Evolutionary conservation across 1,284 basidiomycete species (phyloP).

Genomic region (Leccinum insolens): DNA sequence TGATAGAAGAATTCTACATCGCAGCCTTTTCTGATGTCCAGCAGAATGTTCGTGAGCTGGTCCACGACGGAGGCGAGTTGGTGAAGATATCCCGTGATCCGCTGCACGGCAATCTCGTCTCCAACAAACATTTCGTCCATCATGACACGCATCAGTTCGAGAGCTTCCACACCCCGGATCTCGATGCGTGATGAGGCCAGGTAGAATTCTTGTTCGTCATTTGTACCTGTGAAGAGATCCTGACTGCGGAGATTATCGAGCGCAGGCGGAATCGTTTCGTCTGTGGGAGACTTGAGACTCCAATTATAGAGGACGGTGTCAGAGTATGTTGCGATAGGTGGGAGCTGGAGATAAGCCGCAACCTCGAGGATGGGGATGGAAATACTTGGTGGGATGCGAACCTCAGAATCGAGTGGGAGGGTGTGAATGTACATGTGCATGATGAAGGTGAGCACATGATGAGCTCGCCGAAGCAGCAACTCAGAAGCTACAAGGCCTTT

Average conservation of each 20-base stretch:
- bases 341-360: conserved; percentile 77
- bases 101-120: conserved; percentile 74
- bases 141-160: conserved; percentile 84
- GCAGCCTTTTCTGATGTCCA: conserved; percentile 72
- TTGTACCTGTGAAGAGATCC: conserved; percentile 79
- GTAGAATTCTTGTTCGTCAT: conserved; percentile 91
- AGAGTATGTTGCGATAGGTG: conserved; percentile 91
- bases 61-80: conserved; percentile 71
- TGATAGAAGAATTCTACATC: conserved; percentile 85
- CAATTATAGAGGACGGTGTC: conserved; percentile 96
- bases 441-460: conserved; percentile 84
- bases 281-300: conserved; percentile 44
- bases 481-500: conserved; percentile 56
- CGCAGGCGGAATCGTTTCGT: conserved; percentile 29
- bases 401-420: conserved; percentile 52
- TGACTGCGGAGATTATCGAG: conserved; percentile 63
- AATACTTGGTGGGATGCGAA: conserved; percentile 72
- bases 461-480: conserved; percentile 76
- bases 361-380: conserved; percentile 82
- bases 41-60: conserved; percentile 61
- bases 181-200: conserved; percentile 90
- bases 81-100: conserved; percentile 76
- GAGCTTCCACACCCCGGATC: conserved; percentile 83
- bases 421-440: conserved; percentile 91
- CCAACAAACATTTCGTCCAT: conserved; percentile 94